Conservation (phyloP, 2,329 filamentous ascomycete species). For the Lecanicillium sp. region DNA sequence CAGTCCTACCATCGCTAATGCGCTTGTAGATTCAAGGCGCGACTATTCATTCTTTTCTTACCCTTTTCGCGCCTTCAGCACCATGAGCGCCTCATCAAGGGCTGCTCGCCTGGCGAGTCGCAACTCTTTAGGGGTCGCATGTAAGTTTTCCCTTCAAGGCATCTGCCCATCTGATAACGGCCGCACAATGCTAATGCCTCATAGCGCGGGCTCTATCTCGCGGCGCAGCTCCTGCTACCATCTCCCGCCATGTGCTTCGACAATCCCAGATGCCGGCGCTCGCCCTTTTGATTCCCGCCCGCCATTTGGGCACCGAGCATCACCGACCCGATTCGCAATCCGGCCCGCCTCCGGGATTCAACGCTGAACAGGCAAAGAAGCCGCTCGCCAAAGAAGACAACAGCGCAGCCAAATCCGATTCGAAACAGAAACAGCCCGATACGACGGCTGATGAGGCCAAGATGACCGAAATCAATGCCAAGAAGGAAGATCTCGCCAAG, state of each 20-base stretch:
- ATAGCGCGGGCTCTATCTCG: slow-evolving; percentile 39
- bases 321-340: slow-evolving; percentile 41
- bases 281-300: slow-evolving; percentile 48
- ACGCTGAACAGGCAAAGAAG: slow-evolving; percentile 82
- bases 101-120: slow-evolving; percentile 47
- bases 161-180: slow-evolving; percentile 5
- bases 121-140: slow-evolving; percentile 42
- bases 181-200: slow-evolving; percentile 16
- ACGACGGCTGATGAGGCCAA: slow-evolving; percentile 24
- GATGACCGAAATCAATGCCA: slow-evolving; percentile 53
- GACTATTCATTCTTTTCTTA: background rate
- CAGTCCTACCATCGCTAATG: background rate
- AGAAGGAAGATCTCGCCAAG: slow-evolving; percentile 52
- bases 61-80: slow-evolving; percentile 7
- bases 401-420: slow-evolving; percentile 22
- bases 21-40: background rate
- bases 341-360: slow-evolving; percentile 82
- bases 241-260: slow-evolving; percentile 37
- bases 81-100: slow-evolving; percentile 49
- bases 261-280: slow-evolving; percentile 41
- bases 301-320: slow-evolving; percentile 50
- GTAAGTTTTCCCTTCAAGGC: slow-evolving; percentile 24
- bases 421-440: slow-evolving; percentile 10
- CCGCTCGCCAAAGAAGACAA: slow-evolving; percentile 54
- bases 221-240: slow-evolving; percentile 35